Conservation (phyloP, 345 rosid species). For the Melaleuca quinquenervia region DNA sequence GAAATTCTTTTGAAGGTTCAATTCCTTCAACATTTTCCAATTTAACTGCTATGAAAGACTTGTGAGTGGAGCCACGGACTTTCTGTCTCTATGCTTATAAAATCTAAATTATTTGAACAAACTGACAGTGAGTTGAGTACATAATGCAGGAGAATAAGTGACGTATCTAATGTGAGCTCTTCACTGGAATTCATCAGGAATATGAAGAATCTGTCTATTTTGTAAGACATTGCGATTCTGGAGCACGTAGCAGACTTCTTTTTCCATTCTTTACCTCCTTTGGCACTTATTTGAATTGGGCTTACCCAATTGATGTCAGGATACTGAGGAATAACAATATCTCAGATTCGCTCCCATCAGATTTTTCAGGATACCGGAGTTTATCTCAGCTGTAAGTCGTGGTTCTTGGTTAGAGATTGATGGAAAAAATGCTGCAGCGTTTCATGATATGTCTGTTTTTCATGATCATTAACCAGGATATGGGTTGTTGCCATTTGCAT, state of each 20-base stretch:
- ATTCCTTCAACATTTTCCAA: slow-evolving; percentile 28
- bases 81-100: not conserved
- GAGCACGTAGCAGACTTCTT: not conserved
- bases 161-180: slow-evolving; percentile 20
- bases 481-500: not conserved
- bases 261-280: not conserved
- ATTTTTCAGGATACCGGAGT: slow-evolving; percentile 18
- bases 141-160: slow-evolving; percentile 23
- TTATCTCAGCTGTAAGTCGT: slow-evolving; percentile 3
- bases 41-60: slow-evolving; percentile 5
- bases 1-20: slow-evolving; percentile 32
- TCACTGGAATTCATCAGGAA: slow-evolving; percentile 24
- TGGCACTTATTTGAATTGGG: not conserved
- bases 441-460: too few species aligned
- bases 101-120: not conserved
- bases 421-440: not conserved
- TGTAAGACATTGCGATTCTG: slow-evolving; percentile 16
- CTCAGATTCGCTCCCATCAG: slow-evolving; percentile 23
- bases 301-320: slow-evolving; percentile 4
- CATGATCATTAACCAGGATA: not conserved
- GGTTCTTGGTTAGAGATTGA: not conserved
- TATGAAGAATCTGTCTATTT: slow-evolving; percentile 16
- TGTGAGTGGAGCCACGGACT: slow-evolving; percentile 17
- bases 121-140: not conserved
- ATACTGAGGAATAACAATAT: slow-evolving; percentile 24